Base-by-base conservation (phyloP, 176 grass and related monocot genomes). In the Eremochloa ophiuroides region DNA sequence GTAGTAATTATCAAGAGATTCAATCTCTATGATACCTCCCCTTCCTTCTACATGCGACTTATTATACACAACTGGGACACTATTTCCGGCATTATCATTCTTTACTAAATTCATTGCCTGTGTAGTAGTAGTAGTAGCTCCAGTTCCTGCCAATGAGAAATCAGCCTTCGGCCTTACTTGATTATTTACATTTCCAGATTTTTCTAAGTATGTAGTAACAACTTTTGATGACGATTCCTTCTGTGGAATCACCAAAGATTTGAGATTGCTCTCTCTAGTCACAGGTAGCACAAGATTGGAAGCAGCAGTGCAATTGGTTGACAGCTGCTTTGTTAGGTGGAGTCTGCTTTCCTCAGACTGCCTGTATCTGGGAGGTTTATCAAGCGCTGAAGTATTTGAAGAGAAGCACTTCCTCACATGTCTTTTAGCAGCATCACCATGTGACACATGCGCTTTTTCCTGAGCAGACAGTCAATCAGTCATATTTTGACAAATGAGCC, bases 371-470 rank as follows among this genome's bases (percentile, higher is more conserved):
- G 61, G 79, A 68, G 79, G 75, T 74, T 83, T 93, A 66, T 66
- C 73, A 70, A 73, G 30, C 39, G 59, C 46, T 74, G 86, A 77
- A 66, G 58, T 71, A 69, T 78, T 82, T 53, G 38, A 38, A 42
- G 71, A 50, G 62, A 63, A 70, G 43, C 72, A 68, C 25, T 11
- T 78, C 62, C 72, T 56, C 5, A 48, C 51, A 63, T 86, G 91
- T 80, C 68, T 81, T 84, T 86, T 80, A 84, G 79, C 65, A 81
- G 74, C 26, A 82, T 47, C 43, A 5, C 20, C 56, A 59, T 62
- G 80, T 82, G 85, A 66, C 70, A 59, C 43, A 41, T 74, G 26
- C 88, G 82, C 70, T 46, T 91, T 93, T 85, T 80, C 88, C 96
- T 98, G 66, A 60, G 87, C 84, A 17, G 33, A 35, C 38, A 76